Percentiles rank a stretch among this genome's conserved stretches.
These are phyloP conservation scores for Phaeosphaeriaceae sp. DNA, from an alignment of 2,329 filamentous ascomycete species.

Conservation along the genomic window DNA sequence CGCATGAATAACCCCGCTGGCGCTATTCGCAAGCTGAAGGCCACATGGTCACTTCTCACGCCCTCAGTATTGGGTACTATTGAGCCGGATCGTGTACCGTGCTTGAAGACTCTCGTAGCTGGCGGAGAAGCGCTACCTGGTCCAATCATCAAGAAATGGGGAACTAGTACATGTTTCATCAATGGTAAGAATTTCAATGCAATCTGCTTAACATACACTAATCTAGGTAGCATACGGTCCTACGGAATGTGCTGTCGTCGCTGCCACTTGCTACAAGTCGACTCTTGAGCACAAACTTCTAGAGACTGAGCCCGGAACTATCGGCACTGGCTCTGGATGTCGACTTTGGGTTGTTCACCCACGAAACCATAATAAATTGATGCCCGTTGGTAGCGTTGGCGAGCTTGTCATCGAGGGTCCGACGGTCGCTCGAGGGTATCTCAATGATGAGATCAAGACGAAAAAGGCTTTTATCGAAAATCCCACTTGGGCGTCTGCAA, in stretches of 20 bases:
- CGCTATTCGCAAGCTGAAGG: constrained; percentile 42
- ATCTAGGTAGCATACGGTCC: constrained; percentile 34
- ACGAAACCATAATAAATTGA: constrained; percentile 43
- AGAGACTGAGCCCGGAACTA: constrained; percentile 34
- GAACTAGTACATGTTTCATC: constrained; percentile 51
- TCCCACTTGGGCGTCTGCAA: constrained; percentile 27
- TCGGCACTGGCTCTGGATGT: constrained; percentile 40
- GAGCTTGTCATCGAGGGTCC: constrained; percentile 56
- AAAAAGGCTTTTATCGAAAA: constrained; percentile 38
- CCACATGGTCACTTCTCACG: constrained; percentile 39
- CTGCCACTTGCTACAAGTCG: constrained; percentile 30
- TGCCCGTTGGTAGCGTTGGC: constrained; percentile 40
- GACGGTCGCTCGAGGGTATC: constrained; percentile 44
- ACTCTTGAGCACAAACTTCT: constrained; percentile 32
- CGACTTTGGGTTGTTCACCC: constrained; percentile 52
- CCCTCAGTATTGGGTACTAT: constrained; percentile 48
- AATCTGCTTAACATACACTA: too few relatives aligned
- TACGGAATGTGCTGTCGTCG: constrained; percentile 40
- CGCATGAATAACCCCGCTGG: constrained; percentile 60
- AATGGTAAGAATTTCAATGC: constrained; percentile 27
- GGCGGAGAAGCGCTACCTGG: constrained; percentile 53
- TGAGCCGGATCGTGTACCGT: constrained; percentile 47
- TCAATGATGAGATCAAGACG: constrained; percentile 33
- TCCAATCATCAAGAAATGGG: constrained; percentile 54
- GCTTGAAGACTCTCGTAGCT: constrained; percentile 51